Conservation (phyloP, 1,284 basidiomycete genomes). For the Microstroma glucosiphilum region DNA sequence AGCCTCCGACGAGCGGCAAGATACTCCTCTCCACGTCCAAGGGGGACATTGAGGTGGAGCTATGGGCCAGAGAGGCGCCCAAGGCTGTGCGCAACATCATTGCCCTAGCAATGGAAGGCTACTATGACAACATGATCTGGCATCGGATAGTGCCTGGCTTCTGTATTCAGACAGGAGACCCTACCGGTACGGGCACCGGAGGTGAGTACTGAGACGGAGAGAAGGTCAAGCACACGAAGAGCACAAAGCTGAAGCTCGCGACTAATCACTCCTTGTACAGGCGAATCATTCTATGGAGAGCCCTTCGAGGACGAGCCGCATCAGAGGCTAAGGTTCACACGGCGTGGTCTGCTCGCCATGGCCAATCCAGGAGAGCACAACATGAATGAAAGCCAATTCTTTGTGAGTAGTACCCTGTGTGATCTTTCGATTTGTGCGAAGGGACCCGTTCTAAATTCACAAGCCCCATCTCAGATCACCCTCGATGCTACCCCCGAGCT, state of each 20-base stretch:
- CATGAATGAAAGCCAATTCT: slow-evolving; percentile 52
- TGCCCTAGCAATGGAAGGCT: slow-evolving; percentile 83
- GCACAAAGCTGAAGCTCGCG: not conserved
- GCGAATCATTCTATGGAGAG: slow-evolving; percentile 55
- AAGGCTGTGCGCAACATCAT: slow-evolving; percentile 90
- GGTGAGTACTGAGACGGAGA: slow-evolving; percentile 53
- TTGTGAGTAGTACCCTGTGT: slow-evolving; percentile 20
- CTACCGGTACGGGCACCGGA: slow-evolving; percentile 79
- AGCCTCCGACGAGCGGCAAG: slow-evolving; percentile 67
- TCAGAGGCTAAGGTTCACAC: slow-evolving; percentile 69
- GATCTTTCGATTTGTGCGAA: not conserved
- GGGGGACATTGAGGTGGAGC: slow-evolving; percentile 61
- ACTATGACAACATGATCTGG: slow-evolving; percentile 90
- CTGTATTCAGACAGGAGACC: slow-evolving; percentile 90
- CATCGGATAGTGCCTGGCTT: slow-evolving; percentile 84
- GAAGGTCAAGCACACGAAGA: not conserved
- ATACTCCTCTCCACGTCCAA: slow-evolving; percentile 83
- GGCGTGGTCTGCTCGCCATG: slow-evolving; percentile 87
- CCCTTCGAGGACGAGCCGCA: slow-evolving; percentile 91
- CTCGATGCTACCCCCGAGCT: slow-evolving; percentile 46
- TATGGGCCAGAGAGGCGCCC: slow-evolving; percentile 93
- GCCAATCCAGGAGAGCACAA: slow-evolving; percentile 69
- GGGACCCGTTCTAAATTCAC: slow-evolving; percentile 54
- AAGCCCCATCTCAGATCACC: slow-evolving; percentile 45
- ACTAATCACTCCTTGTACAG: slow-evolving; percentile 2